These are phyloP conservation scores for Erodium trifolium DNA, from an alignment of 441 rosid species.

Conservation along the genomic window DNA sequence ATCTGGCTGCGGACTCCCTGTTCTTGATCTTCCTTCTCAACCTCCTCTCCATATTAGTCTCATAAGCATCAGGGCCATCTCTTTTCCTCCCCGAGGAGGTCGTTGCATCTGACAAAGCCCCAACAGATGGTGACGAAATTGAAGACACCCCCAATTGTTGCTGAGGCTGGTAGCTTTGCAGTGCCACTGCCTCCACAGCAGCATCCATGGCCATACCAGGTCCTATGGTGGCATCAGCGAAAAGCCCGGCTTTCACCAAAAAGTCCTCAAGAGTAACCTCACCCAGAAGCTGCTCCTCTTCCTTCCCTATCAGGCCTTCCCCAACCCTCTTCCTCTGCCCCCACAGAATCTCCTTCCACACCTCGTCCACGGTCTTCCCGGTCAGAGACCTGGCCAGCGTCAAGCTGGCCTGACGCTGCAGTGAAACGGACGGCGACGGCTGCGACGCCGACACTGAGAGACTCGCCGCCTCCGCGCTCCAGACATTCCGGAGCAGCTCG, in stretches of 20 bases:
- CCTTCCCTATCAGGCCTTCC: neutral
- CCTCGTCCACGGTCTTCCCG: slow-evolving; percentile 10
- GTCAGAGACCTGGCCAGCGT: slow-evolving; percentile 1
- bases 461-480: neutral
- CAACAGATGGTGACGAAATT: neutral
- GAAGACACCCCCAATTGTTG: neutral
- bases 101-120: neutral
- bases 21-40: slow-evolving; percentile 4
- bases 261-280: neutral
- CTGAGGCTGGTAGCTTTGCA: neutral
- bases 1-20: neutral
- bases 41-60: neutral
- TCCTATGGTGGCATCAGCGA: neutral
- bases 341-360: slow-evolving; percentile 13
- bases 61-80: neutral
- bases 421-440: neutral
- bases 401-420: slow-evolving; percentile 13
- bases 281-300: neutral
- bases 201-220: neutral
- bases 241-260: neutral
- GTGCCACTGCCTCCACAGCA: neutral
- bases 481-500: slow-evolving; percentile 15
- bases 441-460: neutral
- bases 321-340: slow-evolving; percentile 8
- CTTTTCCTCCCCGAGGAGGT: neutral